Evolutionary conservation across 768 basidiomycete genomes (phyloP).

Genomic region (Suillus variegatus): DNA sequence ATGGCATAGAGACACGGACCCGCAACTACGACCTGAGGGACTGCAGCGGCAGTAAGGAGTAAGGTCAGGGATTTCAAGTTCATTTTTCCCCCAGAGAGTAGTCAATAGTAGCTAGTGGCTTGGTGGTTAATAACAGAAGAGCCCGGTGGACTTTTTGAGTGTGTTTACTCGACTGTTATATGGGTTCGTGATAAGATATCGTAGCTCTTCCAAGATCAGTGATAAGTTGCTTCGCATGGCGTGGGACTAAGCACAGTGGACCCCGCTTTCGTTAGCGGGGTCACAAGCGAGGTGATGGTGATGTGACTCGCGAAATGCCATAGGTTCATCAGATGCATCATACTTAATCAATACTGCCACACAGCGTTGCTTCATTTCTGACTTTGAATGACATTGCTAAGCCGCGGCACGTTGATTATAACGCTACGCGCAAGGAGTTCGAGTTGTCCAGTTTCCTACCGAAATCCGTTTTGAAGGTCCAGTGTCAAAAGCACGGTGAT

Average conservation of each 20-base stretch:
- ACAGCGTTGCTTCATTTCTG: neutral
- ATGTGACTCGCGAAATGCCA: too few species aligned
- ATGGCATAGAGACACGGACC: conserved; percentile 21
- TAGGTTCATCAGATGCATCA: too few species aligned
- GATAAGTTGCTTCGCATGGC: too few species aligned
- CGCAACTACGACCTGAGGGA: conserved; percentile 11
- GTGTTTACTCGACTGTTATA: neutral
- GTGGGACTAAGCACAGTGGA: too few species aligned
- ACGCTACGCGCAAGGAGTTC: too few species aligned
- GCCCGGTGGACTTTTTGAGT: neutral
- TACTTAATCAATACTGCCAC: too few species aligned
- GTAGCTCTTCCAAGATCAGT: neutral
- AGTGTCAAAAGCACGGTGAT: too few species aligned
- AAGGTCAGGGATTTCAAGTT: conserved; percentile 24
- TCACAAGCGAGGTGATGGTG: neutral
- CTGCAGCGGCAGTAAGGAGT: conserved; percentile 15
- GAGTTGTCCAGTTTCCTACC: too few species aligned
- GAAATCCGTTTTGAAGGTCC: too few species aligned
- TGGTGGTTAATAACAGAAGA: neutral
- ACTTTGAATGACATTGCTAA: neutral
- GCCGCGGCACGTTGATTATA: neutral
- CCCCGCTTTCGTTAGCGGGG: neutral
- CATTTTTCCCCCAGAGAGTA: conserved; percentile 13
- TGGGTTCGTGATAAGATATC: neutral
- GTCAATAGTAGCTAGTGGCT: neutral